Percentiles rank a stretch among this genome's conserved stretches.
phyloP scores from a whole-genome alignment of 768 basidiomycete genomes.

The Panus rudis region DNA sequence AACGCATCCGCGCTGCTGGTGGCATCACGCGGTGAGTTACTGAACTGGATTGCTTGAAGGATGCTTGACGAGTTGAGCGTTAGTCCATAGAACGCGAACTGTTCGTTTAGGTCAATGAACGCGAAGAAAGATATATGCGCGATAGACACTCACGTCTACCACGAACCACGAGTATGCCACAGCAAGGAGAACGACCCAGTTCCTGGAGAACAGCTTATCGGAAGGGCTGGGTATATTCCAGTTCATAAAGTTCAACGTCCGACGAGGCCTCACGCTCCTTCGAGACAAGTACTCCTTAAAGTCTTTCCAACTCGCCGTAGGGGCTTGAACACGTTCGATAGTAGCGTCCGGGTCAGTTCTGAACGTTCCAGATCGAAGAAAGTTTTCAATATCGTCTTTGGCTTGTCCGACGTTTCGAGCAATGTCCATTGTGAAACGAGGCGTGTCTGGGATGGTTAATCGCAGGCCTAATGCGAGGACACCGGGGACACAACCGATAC shows the following conservation, averaged over 20 bases:
- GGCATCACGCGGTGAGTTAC: conserved; percentile 5
- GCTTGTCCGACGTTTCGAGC: conserved; percentile 79
- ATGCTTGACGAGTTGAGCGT: conserved; percentile 60
- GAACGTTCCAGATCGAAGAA: conserved; percentile 44
- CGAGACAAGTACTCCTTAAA: conserved; percentile 62
- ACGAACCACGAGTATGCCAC: conserved; percentile 87
- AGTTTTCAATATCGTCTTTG: conserved; percentile 61
- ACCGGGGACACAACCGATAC: conserved; percentile 79
- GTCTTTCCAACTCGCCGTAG: conserved; percentile 61
- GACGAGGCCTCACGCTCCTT: conserved; percentile 40
- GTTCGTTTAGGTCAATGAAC: conserved; percentile 2
- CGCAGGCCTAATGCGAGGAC: conserved; percentile 85
- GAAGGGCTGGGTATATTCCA: not conserved
- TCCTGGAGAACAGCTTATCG: no score
- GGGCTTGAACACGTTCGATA: conserved; percentile 44
- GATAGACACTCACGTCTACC: conserved; percentile 49
- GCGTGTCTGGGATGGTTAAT: conserved; percentile 88
- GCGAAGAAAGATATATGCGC: not conserved
- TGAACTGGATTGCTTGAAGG: conserved; percentile 27
- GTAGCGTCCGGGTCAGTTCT: conserved; percentile 48
- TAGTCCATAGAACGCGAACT: conserved; percentile 87
- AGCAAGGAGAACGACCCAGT: conserved; percentile 73
- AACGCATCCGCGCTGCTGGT: conserved; percentile 13
- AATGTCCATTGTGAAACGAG: conserved; percentile 89
- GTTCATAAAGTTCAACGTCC: not conserved